Evolutionary conservation across 75 land plant species (phyloP).

Genomic region (Sequoia sempervirens): DNA sequence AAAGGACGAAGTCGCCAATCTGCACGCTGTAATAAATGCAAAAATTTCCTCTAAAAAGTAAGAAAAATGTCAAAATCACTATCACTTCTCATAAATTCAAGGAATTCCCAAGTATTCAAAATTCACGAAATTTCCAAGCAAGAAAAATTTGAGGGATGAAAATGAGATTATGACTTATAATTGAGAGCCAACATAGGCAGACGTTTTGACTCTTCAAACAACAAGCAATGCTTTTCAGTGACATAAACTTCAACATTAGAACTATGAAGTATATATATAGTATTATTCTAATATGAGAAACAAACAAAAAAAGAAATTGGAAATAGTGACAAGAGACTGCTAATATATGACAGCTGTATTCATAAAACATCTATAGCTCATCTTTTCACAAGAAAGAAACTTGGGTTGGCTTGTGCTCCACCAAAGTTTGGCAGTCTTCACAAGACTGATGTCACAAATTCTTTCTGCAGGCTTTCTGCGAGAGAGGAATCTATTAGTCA

Average conservation of each 20-base stretch:
- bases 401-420: too few relatives aligned
- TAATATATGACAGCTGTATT: not conserved
- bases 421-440: too few relatives aligned
- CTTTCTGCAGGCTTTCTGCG: too few relatives aligned
- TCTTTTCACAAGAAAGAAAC: not conserved
- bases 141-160: not conserved
- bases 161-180: not conserved
- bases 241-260: not conserved
- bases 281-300: too few relatives aligned
- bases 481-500: too few relatives aligned
- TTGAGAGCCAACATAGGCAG: not conserved
- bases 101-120: not conserved
- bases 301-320: not conserved
- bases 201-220: not conserved
- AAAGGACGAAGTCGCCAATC: conserved; percentile 97
- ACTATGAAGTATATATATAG: not conserved
- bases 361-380: not conserved
- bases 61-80: not conserved
- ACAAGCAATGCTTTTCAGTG: not conserved
- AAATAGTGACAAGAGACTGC: not conserved
- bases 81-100: not conserved
- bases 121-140: too few relatives aligned
- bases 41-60: not conserved
- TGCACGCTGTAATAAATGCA: conserved; percentile 55
- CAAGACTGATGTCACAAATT: too few relatives aligned